phyloP scores from a whole-genome alignment of 495 filamentous ascomycete genomes.

The Trichoderma gamsii region DNA sequence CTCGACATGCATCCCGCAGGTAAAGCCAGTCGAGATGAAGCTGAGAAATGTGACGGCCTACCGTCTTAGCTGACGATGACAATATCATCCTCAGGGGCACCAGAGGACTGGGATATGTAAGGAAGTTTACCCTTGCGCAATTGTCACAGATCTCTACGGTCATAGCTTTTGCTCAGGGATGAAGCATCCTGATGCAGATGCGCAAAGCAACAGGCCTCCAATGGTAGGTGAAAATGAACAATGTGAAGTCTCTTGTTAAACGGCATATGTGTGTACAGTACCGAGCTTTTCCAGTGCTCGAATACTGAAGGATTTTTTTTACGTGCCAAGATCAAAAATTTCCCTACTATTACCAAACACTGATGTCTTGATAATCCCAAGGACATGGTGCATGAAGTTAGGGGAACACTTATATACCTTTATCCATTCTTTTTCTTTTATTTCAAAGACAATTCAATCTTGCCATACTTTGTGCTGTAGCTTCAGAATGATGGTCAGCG shows the following conservation, averaged over 20 bases:
- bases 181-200: not conserved
- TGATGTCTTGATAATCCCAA: conserved; percentile 50
- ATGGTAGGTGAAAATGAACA: not conserved
- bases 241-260: not conserved
- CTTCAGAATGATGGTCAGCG: not conserved
- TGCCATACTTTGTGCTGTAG: not conserved
- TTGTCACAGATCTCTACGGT: not conserved
- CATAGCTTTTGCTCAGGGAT: not conserved
- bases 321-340: conserved; percentile 81
- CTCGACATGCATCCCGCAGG: not conserved
- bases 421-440: no score
- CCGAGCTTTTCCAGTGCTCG: conserved; percentile 64
- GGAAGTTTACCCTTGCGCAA: not conserved
- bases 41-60: not conserved
- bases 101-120: not conserved
- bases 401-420: conserved; percentile 55
- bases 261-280: conserved; percentile 99
- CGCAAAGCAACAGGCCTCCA: not conserved
- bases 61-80: not conserved
- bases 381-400: conserved; percentile 81
- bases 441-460: not conserved
- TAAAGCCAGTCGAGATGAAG: not conserved
- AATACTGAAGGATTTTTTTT: conserved; percentile 90
- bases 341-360: conserved; percentile 93
- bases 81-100: not conserved